Evolutionary conservation across 805 yeast genomes (phyloP), one percentile per base, ranked within the genome.

Genomic region (Ogataea thermomethanolica): DNA sequence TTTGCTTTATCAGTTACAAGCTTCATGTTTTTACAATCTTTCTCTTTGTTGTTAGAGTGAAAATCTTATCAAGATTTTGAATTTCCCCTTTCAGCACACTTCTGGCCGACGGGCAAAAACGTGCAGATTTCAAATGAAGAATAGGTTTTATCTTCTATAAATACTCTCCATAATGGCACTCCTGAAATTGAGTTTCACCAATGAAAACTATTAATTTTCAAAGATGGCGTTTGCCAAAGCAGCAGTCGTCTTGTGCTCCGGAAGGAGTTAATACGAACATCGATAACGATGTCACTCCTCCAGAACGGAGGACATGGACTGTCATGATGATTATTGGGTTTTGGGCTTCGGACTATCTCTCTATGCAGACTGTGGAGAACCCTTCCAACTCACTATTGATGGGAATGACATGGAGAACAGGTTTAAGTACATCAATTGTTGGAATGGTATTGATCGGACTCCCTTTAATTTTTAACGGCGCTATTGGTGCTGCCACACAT

Each of bases 401-500:
- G 22, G 55, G 55, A 20, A 44, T 53, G 44, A 48, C 54, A 1
- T 49, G 55, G 46, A 48, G 41, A 41, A 49, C 51, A 20, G 47
- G 51, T 8, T 37, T 51, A 14, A 43, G 43, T 22, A 46, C 50
- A 4, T 41, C 46, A 12, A 49, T 50, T 13, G 46, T 53, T 4
- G 58, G 56, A 17, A 48, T 50, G 46, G 25, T 50, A 8, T 33
- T 51, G 13, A 50, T 53, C 21, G 53, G 54, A 24, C 15, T 46
- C 9, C 53, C 50, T 11, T 35, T 53, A 20, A 44, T 50, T 13
- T 33, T 58, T 7, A 58, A 60, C 37, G 64, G 62, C 33, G 54
- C 54, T 5, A 52, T 59, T 34, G 69, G 69, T 33, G 62, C 68
- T 5, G 53, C 48, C 25, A 55, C 59, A 10, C 66, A 64, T 25